Evolutionary conservation across 108 stramenopile species (phyloP).

Genomic region (Thalassiosira profunda): DNA sequence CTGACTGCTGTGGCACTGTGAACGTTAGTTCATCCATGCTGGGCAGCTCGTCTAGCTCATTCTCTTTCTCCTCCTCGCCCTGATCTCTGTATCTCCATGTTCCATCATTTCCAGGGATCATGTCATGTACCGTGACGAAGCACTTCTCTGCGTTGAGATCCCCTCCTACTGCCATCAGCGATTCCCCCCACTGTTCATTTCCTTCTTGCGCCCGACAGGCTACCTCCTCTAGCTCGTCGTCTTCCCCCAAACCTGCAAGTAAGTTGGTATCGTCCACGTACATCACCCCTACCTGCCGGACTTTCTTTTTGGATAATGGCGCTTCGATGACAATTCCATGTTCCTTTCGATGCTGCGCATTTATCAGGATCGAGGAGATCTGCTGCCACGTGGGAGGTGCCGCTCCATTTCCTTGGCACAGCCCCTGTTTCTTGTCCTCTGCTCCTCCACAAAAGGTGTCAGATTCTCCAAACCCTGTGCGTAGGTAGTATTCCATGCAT

Average conservation of each 20-base stretch:
- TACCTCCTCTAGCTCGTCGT: background rate
- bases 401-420: slow-evolving; percentile 28
- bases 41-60: background rate
- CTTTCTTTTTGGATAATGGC: background rate
- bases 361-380: slow-evolving; percentile 1
- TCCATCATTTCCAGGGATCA: background rate
- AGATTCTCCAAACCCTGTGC: slow-evolving; percentile 33
- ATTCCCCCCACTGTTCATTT: background rate
- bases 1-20: background rate
- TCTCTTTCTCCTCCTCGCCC: background rate
- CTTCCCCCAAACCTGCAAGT: background rate
- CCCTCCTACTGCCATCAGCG: slow-evolving; percentile 1
- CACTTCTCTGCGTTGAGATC: slow-evolving; percentile 7
- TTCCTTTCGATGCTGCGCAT: background rate
- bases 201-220: background rate
- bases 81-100: background rate
- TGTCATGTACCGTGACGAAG: background rate
- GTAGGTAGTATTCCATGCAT: slow-evolving; percentile 21
- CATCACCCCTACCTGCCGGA: background rate
- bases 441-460: background rate
- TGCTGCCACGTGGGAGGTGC: slow-evolving; percentile 23
- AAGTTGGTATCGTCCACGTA: slow-evolving; percentile 27
- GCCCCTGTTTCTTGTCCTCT: slow-evolving; percentile 5
- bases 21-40: background rate
- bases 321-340: background rate